Evolutionary conservation across 495 filamentous ascomycete genomes (phyloP).

Genomic region (Penicillium parvum): DNA sequence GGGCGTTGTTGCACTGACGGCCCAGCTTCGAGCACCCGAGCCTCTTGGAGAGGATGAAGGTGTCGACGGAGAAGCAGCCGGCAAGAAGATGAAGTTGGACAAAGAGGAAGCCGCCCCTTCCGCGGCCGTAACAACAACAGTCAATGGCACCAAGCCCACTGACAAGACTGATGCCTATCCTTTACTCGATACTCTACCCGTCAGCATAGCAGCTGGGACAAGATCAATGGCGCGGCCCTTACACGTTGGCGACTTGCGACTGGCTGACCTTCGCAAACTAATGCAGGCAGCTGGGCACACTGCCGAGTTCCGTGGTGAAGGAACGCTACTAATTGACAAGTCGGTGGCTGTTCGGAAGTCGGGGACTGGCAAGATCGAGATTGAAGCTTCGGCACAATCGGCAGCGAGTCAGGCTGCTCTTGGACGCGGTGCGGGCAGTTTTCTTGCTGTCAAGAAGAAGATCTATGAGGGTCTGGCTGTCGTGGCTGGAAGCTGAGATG

Average conservation of each 20-base stretch:
- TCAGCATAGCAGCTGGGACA: conserved; percentile 70
- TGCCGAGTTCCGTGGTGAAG: conserved; percentile 91
- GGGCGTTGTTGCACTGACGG: conserved; percentile 83
- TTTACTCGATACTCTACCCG: conserved; percentile 71
- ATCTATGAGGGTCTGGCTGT: conserved; percentile 84
- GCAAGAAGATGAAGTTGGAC: conserved; percentile 65
- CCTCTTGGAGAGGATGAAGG: conserved; percentile 26
- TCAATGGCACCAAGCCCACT: conserved; percentile 13
- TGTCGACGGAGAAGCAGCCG: conserved; percentile 39
- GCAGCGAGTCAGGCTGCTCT: conserved; percentile 28
- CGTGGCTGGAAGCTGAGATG: conserved; percentile 59
- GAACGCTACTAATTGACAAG: conserved; percentile 83
- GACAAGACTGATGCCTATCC: conserved; percentile 46
- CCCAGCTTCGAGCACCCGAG: conserved; percentile 47
- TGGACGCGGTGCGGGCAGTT: conserved; percentile 49
- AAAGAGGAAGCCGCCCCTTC: conserved; percentile 37
- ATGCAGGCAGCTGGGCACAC: conserved; percentile 79
- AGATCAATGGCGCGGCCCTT: conserved; percentile 79
- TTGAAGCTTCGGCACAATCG: conserved; percentile 66
- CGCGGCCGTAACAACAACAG: conserved; percentile 20
- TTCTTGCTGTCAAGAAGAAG: conserved; percentile 71
- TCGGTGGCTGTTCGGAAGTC: conserved; percentile 84
- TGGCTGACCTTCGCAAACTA: conserved; percentile 81
- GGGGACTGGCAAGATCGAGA: conserved; percentile 78
- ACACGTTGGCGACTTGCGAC: conserved; percentile 87